Conservation (phyloP, 164 flowering plant species). For the Cinnamomum micranthum region DNA sequence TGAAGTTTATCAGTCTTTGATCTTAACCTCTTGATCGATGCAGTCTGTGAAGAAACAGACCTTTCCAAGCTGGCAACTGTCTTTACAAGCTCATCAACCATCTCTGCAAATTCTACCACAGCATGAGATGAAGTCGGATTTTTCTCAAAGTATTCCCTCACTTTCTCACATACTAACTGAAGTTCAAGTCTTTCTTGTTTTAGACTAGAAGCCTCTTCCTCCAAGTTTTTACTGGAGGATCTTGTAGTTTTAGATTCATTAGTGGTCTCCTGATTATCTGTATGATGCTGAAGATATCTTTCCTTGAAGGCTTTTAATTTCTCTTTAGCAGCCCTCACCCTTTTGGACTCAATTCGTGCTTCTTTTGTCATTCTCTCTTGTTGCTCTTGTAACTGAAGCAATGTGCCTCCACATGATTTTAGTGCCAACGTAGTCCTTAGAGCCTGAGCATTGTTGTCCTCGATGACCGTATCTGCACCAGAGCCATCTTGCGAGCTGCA, state of each 20-base stretch:
- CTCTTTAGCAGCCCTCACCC: conserved; percentile 35
- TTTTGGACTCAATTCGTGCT: conserved; percentile 38
- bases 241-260: background rate
- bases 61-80: conserved; percentile 62
- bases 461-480: conserved; percentile 42
- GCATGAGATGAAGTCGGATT: conserved; percentile 25
- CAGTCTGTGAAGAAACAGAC: conserved; percentile 61
- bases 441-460: conserved; percentile 64
- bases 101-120: conserved; percentile 66
- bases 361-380: conserved; percentile 40
- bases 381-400: conserved; percentile 49
- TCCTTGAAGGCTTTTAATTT: conserved; percentile 38
- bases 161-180: conserved; percentile 22
- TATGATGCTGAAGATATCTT: conserved; percentile 7
- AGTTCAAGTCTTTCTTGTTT: conserved; percentile 21
- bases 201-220: conserved; percentile 8
- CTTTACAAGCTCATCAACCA: conserved; percentile 74
- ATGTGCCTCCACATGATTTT: conserved; percentile 52
- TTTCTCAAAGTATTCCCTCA: conserved; percentile 29
- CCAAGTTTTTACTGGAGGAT: conserved; percentile 1
- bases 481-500: conserved; percentile 66
- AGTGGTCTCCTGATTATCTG: conserved; percentile 1
- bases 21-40: conserved; percentile 54
- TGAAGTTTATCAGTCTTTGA: conserved; percentile 66
- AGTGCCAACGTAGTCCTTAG: conserved; percentile 66